Conservation (phyloP, 768 basidiomycete genomes). For the Boletus speciosus region DNA sequence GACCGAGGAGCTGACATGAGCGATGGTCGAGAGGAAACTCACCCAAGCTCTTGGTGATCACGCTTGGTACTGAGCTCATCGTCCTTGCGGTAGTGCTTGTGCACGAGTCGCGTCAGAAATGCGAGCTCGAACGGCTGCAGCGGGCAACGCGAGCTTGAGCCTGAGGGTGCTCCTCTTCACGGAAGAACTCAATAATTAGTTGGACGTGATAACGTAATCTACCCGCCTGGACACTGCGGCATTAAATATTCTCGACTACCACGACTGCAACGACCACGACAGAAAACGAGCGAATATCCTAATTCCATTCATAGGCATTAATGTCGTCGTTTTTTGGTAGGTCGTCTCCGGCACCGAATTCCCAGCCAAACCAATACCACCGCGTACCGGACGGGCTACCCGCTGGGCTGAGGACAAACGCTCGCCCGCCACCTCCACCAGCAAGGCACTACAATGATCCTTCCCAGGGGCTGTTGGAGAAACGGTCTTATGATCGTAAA, state of each 20-base stretch:
- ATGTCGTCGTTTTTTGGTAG: constrained; percentile 48
- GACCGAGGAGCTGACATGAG: constrained; percentile 45
- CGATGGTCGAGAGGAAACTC: constrained; percentile 41
- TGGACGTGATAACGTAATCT: constrained; percentile 22
- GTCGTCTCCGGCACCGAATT: constrained; percentile 27
- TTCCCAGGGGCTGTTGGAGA: constrained; percentile 47
- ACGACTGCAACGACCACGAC: not conserved
- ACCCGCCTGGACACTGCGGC: not conserved
- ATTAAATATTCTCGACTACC: not conserved
- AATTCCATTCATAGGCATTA: not conserved
- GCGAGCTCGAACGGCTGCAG: not conserved
- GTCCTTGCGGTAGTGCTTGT: not conserved
- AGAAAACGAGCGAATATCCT: not conserved
- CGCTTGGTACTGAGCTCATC: constrained; percentile 14
- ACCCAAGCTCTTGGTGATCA: constrained; percentile 6
- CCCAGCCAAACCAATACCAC: constrained; percentile 41
- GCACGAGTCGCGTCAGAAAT: not conserved
- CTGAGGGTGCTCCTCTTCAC: not conserved
- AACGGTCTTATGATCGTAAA: constrained; percentile 42
- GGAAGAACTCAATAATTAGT: not conserved
- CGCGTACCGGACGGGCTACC: constrained; percentile 44
- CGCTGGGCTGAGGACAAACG: constrained; percentile 35
- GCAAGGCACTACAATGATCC: constrained; percentile 53
- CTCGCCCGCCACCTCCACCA: constrained; percentile 36
- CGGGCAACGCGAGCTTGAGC: not conserved